These are phyloP conservation scores for Verticillium dahliae DNA, from an alignment of 2,329 filamentous ascomycete species.

Conservation along the genomic window DNA sequence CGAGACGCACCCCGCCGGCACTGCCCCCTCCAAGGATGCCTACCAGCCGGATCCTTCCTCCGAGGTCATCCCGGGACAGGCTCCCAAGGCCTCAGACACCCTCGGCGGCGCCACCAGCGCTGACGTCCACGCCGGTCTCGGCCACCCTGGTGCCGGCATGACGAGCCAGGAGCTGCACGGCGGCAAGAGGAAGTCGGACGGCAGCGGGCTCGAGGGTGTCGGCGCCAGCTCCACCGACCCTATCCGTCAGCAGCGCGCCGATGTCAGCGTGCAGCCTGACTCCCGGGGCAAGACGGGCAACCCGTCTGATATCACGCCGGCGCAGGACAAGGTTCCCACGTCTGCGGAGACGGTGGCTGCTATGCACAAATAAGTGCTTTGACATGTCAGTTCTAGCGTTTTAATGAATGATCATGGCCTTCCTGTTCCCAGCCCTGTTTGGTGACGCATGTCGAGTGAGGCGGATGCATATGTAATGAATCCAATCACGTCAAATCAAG, in stretches of 20 bases:
- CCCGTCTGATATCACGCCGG: slow-evolving; percentile 14
- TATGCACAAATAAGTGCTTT: slow-evolving; percentile 4
- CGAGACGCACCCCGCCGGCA: slow-evolving; percentile 53
- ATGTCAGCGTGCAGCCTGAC: slow-evolving; percentile 18
- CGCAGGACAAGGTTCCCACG: slow-evolving; percentile 16
- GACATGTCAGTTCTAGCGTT: neutral
- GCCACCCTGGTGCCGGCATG: slow-evolving; percentile 36
- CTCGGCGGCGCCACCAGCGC: slow-evolving; percentile 37
- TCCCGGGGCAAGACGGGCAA: slow-evolving; percentile 14
- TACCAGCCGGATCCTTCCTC: slow-evolving; percentile 30
- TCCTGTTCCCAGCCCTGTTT: too few relatives aligned
- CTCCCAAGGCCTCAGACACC: slow-evolving; percentile 27
- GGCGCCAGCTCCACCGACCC: slow-evolving; percentile 23
- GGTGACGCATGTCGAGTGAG: too few relatives aligned
- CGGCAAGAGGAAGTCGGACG: slow-evolving; percentile 27
- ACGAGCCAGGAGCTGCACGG: slow-evolving; percentile 32
- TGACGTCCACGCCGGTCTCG: slow-evolving; percentile 34
- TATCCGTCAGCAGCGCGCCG: slow-evolving; percentile 20
- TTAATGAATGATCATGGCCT: neutral
- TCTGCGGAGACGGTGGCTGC: slow-evolving; percentile 18
- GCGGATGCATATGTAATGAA: too few relatives aligned
- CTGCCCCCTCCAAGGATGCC: slow-evolving; percentile 44
- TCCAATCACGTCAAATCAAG: too few relatives aligned
- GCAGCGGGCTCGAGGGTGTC: slow-evolving; percentile 30
- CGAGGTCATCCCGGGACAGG: slow-evolving; percentile 26